phyloP scores from a whole-genome alignment of 164 flowering plant genomes.

The Paratinospora sagittata region DNA sequence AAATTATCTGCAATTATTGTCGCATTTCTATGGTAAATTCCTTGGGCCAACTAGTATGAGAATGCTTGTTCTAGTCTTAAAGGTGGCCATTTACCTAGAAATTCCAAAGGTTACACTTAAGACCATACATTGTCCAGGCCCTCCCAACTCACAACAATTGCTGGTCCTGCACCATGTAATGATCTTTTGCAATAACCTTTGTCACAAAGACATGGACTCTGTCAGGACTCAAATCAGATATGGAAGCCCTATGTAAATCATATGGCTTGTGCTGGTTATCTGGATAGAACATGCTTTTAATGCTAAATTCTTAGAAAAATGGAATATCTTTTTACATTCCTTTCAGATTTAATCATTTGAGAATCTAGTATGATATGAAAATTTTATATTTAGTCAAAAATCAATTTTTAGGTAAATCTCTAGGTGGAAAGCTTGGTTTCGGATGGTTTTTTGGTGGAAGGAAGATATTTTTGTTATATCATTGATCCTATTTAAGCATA shows the following conservation, averaged over 20 bases:
- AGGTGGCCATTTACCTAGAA: neutral
- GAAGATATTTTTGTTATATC: neutral
- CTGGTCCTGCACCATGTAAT: neutral
- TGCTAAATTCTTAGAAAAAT: neutral
- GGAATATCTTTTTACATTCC: neutral
- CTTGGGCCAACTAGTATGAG: conserved; percentile 1
- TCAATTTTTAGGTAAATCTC: neutral
- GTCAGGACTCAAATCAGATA: neutral
- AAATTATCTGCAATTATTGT: neutral
- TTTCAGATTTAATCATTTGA: neutral
- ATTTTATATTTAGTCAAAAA: neutral
- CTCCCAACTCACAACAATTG: neutral
- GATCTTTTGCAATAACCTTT: neutral
- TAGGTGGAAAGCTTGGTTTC: neutral
- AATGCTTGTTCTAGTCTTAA: neutral
- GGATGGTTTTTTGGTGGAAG: neutral
- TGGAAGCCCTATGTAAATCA: too few species aligned
- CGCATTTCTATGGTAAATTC: neutral
- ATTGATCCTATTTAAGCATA: neutral
- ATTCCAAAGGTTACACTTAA: neutral
- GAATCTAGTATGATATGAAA: neutral
- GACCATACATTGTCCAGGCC: neutral
- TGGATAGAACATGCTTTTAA: too few species aligned
- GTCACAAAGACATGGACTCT: neutral
- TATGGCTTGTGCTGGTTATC: neutral